Evolutionary conservation across 306 rosid species (phyloP).

Genomic region (Cicer pinnatifidum): DNA sequence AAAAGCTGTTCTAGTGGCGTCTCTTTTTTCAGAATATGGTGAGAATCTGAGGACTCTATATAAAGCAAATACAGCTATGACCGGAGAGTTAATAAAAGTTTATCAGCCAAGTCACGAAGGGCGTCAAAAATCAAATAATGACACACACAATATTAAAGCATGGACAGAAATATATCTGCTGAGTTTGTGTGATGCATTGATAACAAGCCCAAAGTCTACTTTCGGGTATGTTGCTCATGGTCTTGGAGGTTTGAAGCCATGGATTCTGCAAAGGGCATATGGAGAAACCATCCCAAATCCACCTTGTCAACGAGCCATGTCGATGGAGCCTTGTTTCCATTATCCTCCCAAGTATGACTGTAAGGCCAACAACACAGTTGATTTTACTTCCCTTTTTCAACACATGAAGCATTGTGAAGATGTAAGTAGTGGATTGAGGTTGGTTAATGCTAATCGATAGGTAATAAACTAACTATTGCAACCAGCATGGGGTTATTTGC

Average conservation of each 20-base stretch:
- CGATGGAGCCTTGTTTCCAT: constrained; percentile 85
- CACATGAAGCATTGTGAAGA: constrained; percentile 76
- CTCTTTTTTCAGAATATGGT: constrained; percentile 65
- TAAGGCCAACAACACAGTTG: constrained; percentile 54
- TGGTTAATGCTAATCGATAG: constrained; percentile 45
- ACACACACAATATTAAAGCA: constrained; percentile 69
- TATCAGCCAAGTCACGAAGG: constrained; percentile 84
- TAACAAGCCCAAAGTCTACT: constrained; percentile 80
- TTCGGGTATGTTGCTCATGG: constrained; percentile 84
- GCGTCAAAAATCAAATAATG: constrained; percentile 64
- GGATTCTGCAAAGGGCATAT: constrained; percentile 69
- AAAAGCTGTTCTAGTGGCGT: constrained; percentile 70
- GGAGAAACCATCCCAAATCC: constrained; percentile 62
- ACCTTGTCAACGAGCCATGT: constrained; percentile 65
- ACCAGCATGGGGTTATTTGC: not conserved
- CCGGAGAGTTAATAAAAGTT: constrained; percentile 57
- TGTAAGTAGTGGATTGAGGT: constrained; percentile 65
- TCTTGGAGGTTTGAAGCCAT: constrained; percentile 81
- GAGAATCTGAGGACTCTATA: constrained; percentile 64
- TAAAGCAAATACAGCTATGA: constrained; percentile 53
- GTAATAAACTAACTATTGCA: constrained; percentile 17
- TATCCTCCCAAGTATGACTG: constrained; percentile 78
- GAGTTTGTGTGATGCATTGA: constrained; percentile 70
- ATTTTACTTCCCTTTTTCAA: constrained; percentile 61
- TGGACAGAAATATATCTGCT: constrained; percentile 74